Percentiles rank a stretch among this genome's conserved stretches.
These are phyloP conservation scores for Chlamydomonas reinhardtii DNA, from an alignment of 163 green algal genomes.

Conservation along the genomic window DNA sequence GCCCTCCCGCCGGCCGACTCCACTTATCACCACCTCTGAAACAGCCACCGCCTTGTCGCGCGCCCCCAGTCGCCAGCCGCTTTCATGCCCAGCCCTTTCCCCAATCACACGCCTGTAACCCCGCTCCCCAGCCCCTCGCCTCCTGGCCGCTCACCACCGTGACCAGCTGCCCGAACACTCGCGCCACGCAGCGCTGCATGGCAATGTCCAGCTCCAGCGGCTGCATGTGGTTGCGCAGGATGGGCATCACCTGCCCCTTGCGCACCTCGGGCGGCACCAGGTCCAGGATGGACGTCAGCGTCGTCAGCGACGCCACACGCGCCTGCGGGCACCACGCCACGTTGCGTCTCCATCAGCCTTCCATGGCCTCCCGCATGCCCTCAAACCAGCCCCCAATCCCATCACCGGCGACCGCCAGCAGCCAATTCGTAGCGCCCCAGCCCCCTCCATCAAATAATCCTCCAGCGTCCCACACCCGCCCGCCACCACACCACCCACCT, in stretches of 20 bases:
- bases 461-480: neutral
- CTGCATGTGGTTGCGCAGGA: conserved; percentile 64
- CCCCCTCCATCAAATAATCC: no score
- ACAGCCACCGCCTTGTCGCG: no score
- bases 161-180: conserved; percentile 52
- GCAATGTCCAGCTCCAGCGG: conserved; percentile 64
- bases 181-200: conserved; percentile 62
- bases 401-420: no score
- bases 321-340: conserved; percentile 51
- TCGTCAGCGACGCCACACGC: conserved; percentile 44
- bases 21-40: no score
- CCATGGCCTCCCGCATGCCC: no score
- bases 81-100: neutral
- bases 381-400: no score
- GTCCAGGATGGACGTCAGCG: conserved; percentile 54
- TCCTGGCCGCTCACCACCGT: conserved; percentile 33
- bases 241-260: conserved; percentile 59
- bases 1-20: no score
- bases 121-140: neutral
- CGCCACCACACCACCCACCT: conserved; percentile 52
- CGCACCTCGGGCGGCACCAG: conserved; percentile 54
- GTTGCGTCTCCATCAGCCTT: neutral
- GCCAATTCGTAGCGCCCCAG: no score
- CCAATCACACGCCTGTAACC: no score
- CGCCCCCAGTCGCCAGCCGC: no score